These are phyloP conservation scores for Mycena kentingensis DNA, from an alignment of 768 basidiomycete genomes.

Conservation along the genomic window DNA sequence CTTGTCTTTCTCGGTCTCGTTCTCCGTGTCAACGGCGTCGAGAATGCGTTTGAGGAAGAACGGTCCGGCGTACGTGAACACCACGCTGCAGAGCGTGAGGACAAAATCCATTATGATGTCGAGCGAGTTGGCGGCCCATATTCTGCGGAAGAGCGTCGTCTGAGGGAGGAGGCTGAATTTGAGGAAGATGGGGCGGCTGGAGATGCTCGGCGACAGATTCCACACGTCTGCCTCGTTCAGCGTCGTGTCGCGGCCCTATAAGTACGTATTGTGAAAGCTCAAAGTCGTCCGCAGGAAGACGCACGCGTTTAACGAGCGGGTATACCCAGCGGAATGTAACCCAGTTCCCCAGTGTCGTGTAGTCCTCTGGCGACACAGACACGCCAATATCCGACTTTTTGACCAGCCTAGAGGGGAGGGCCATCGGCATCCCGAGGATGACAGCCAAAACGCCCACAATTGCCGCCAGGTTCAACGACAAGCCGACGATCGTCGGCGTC, in stretches of 20 bases:
- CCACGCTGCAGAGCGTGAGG: conserved; percentile 67
- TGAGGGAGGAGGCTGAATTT: conserved; percentile 44
- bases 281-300: conserved; percentile 16
- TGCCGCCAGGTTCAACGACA: conserved; percentile 45
- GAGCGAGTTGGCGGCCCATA: conserved; percentile 48
- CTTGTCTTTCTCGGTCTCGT: conserved; percentile 51
- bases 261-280: not conserved
- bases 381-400: conserved; percentile 59
- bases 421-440: conserved; percentile 64
- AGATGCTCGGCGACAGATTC: conserved; percentile 66
- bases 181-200: conserved; percentile 64
- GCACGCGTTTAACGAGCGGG: conserved; percentile 57
- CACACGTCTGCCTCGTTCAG: conserved; percentile 75
- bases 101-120: conserved; percentile 61
- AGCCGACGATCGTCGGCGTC: conserved; percentile 27
- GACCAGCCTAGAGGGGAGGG: conserved; percentile 53
- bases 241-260: conserved; percentile 50
- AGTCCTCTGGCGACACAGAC: conserved; percentile 38
- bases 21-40: conserved; percentile 35
- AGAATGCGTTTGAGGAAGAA: conserved; percentile 71
- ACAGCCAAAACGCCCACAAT: conserved; percentile 46
- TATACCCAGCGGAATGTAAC: conserved; percentile 52
- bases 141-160: conserved; percentile 42
- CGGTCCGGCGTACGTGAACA: conserved; percentile 78
- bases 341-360: conserved; percentile 5